Base-by-base conservation (phyloP, 2,329 filamentous ascomycete genomes). In the Sordariomycetes sp. region DNA sequence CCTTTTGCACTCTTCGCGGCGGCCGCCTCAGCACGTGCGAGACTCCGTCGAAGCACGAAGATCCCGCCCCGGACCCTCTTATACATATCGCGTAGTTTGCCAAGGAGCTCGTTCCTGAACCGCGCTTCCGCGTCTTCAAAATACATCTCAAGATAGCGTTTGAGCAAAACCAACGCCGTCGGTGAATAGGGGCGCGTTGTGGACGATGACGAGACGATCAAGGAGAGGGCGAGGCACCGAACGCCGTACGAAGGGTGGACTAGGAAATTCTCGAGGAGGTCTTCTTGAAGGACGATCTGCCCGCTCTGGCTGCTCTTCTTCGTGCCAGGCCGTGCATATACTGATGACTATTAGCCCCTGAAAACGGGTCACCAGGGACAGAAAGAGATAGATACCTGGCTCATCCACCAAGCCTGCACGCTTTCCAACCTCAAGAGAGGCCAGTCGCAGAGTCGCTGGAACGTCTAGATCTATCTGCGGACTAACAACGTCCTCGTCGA, bases 91-190 rank as follows among this genome's bases (percentile, higher is more conserved):
- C 89, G 86, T 2, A 87, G 83, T 61, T 89, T 81, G 25, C 85
- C 84, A 28, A 93, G 78, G 1, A 95, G 78, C 64, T 96, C 90
- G 59, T 92, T 87, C 59, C 94, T 84, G 63, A 92, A 88, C 65
- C 93, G 90, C 6, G 93, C 86, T 67, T 97, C 91, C 0, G 89
- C 85, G 62, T 97, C 92, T 3, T 90, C 83, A 67, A 95, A 87
- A 62, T 93, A 83, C 18, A 86, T 80, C 1, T 81, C 78, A 3
- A 97, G 72, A 60, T 89, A 83, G 37, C 74, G 76, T 57, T 78
- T 78, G 2, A 97, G 74, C 14, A 87, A 77, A 3, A 72, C 69
- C 2, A 97, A 75, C 0, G 86, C 79, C 11, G 74, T 77, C 0
- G 72, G 65, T 0, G 86, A 86, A 57, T 95, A 85, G 1, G 90